phyloP scores from a whole-genome alignment of 768 basidiomycete species.

The Mycena metata region DNA sequence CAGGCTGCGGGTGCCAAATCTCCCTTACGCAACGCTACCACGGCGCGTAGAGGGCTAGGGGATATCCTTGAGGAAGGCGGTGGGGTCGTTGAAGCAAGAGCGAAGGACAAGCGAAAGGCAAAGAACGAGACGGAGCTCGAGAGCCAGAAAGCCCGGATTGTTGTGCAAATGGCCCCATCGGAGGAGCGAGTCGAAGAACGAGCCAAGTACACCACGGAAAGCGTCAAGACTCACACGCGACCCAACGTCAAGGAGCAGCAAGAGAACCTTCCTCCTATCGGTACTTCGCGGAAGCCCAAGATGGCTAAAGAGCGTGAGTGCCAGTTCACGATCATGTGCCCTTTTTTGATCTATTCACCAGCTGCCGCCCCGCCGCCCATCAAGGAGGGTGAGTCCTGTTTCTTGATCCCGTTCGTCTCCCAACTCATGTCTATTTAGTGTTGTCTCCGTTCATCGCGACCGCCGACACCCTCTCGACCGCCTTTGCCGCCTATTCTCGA shows the following conservation, averaged over 20 bases:
- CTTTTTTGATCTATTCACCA: conserved; percentile 1
- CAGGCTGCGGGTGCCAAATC: conserved; percentile 68
- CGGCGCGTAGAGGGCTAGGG: conserved; percentile 56
- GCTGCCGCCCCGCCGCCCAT: conserved; percentile 16
- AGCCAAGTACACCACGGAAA: conserved; percentile 35
- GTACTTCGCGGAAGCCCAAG: conserved; percentile 28
- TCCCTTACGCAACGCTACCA: conserved; percentile 61
- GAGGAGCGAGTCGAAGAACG: conserved; percentile 50
- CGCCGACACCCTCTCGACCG: conserved; percentile 53
- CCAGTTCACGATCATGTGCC: conserved; percentile 1
- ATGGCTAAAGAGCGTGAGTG: conserved; percentile 27
- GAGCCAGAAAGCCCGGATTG: conserved; percentile 92
- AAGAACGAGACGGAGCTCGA: conserved; percentile 82
- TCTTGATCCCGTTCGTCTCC: too few relatives aligned
- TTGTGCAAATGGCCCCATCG: conserved; percentile 90
- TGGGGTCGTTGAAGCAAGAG: conserved; percentile 45
- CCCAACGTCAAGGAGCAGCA: conserved; percentile 26
- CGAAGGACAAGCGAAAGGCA: conserved; percentile 51
- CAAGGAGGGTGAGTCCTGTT: conserved; percentile 22
- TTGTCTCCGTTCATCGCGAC: conserved; percentile 37
- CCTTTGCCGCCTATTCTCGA: conserved; percentile 76
- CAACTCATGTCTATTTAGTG: conserved; percentile 13
- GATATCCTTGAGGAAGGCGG: conserved; percentile 57
- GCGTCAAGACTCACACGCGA: conserved; percentile 21
- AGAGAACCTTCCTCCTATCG: conserved; percentile 35